Percentiles rank a stretch among this genome's conserved stretches.
These are phyloP conservation scores for Ochetophila trinervis DNA, from an alignment of 306 rosid genomes.

Conservation along the genomic window DNA sequence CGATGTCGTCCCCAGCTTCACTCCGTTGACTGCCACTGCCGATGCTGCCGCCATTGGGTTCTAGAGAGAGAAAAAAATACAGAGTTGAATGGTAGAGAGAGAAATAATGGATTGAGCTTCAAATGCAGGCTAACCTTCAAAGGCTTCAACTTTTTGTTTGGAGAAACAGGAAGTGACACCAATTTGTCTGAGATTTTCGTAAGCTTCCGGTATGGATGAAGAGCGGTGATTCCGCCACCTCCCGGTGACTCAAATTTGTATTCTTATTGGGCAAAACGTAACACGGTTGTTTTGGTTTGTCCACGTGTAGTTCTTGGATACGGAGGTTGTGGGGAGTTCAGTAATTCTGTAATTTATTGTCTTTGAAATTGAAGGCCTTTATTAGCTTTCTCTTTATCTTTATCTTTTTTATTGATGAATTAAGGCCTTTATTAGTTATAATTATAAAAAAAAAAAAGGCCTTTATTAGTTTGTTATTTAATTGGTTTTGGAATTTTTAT, in stretches of 20 bases:
- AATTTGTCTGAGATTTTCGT: background rate
- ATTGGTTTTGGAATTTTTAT: background rate
- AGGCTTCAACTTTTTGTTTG: too few species aligned
- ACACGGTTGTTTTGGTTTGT: background rate
- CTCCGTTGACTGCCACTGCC: conserved; percentile 40
- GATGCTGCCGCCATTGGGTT: conserved; percentile 34
- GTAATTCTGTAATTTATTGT: background rate
- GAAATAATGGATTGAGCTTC: conserved; percentile 23
- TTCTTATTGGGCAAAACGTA: background rate
- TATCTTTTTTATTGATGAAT: too few species aligned
- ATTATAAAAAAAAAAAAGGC: too few species aligned
- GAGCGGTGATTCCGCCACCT: background rate
- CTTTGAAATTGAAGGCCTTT: background rate
- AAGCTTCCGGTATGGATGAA: too few species aligned
- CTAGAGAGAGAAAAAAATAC: conserved; percentile 23
- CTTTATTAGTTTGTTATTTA: background rate
- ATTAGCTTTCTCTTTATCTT: background rate
- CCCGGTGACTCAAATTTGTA: background rate
- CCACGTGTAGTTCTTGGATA: background rate
- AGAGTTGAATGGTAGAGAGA: background rate
- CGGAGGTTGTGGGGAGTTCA: background rate
- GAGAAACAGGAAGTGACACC: background rate
- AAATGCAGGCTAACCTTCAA: conserved; percentile 13
- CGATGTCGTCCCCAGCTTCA: conserved; percentile 42
- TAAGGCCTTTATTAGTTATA: too few species aligned